Conservation (phyloP, 352 stramenopile genomes). For the Phytopythium delawarense region DNA sequence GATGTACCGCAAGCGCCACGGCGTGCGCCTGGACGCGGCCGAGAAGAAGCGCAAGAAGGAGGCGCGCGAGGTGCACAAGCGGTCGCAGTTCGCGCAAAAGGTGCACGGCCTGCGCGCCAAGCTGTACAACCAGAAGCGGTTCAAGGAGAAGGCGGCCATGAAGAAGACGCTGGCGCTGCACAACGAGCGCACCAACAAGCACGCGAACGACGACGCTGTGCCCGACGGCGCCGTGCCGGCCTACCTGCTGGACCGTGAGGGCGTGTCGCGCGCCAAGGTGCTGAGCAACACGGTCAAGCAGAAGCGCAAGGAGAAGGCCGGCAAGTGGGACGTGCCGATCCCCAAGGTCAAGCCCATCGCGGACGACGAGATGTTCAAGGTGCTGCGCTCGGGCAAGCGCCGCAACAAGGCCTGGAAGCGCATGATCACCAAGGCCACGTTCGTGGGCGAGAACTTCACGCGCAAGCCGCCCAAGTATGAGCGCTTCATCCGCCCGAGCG, state of each 20-base stretch:
- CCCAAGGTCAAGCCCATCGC: conserved; percentile 98
- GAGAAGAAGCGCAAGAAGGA: conserved; percentile 99
- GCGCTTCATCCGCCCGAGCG: conserved; percentile 98
- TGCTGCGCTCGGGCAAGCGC: conserved; percentile 96
- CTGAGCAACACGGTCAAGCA: conserved; percentile 99
- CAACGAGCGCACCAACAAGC: conserved; percentile 98
- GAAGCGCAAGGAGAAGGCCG: conserved; percentile 99
- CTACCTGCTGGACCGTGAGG: conserved; percentile 99
- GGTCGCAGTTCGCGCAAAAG: conserved; percentile 98
- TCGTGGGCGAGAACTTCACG: conserved; percentile 99
- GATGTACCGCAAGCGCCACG: conserved; percentile 98
- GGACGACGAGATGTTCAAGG: conserved; percentile 99
- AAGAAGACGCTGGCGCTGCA: conserved; percentile 99
- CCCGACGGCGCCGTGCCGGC: conserved; percentile 96
- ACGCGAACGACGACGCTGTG: conserved; percentile 96
- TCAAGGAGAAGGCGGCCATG: conserved; percentile 99
- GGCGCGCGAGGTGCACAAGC: conserved; percentile 96
- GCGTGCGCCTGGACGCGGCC: conserved; percentile 95
- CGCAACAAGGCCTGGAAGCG: conserved; percentile 92
- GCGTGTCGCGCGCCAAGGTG: conserved; percentile 98
- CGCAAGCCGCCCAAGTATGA: conserved; percentile 99
- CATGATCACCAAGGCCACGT: conserved; percentile 94
- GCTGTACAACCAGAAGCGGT: conserved; percentile 99
- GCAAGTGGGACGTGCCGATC: conserved; percentile 99
- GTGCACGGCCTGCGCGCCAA: conserved; percentile 98